A percentile compares a stretch with the other conserved stretches of the same genome.
Conservation (phyloP, 1,284 basidiomycete genomes). For the Amylostereum chailletii region DNA sequence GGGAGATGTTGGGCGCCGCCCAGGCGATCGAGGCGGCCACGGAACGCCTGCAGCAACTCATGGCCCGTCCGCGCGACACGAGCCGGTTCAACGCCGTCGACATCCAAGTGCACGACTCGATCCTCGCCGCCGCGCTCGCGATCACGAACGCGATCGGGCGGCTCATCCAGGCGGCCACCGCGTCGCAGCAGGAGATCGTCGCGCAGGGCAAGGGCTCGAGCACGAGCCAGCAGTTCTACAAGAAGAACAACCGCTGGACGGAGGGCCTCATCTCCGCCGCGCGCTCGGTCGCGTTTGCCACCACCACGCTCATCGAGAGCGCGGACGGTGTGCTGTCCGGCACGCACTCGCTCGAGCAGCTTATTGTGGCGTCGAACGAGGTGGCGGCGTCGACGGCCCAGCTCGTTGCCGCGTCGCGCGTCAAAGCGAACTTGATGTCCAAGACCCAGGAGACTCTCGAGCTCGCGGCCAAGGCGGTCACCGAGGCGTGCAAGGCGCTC, state of each 20-base stretch:
- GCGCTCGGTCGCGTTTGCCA: conserved; percentile 95
- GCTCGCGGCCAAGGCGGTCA: conserved; percentile 94
- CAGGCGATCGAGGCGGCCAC: conserved; percentile 93
- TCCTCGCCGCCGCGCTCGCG: conserved; percentile 86
- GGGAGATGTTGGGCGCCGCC: conserved; percentile 93
- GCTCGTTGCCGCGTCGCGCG: conserved; percentile 95
- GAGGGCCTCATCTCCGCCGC: conserved; percentile 98
- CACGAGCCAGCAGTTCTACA: conserved; percentile 96
- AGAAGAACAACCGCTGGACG: conserved; percentile 99
- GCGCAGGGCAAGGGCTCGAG: conserved; percentile 89
- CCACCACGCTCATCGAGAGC: conserved; percentile 93
- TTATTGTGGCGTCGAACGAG: conserved; percentile 98
- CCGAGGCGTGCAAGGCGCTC: conserved; percentile 95
- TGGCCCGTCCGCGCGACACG: conserved; percentile 82
- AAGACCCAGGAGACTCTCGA: conserved; percentile 97
- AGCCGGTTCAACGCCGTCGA: conserved; percentile 84
- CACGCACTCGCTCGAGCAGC: conserved; percentile 94
- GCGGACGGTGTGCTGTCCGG: conserved; percentile 97
- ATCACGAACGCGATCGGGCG: conserved; percentile 94
- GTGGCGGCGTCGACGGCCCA: conserved; percentile 96
- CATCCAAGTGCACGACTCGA: conserved; percentile 96
- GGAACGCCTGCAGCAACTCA: conserved; percentile 81
- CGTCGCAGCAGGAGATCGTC: conserved; percentile 97
- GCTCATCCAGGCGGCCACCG: conserved; percentile 93
- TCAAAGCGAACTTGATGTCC: conserved; percentile 98